Evolutionary conservation across 2,329 filamentous ascomycete genomes (phyloP), one percentile per base, ranked within the genome.

Genomic region (Claviceps monticola): DNA sequence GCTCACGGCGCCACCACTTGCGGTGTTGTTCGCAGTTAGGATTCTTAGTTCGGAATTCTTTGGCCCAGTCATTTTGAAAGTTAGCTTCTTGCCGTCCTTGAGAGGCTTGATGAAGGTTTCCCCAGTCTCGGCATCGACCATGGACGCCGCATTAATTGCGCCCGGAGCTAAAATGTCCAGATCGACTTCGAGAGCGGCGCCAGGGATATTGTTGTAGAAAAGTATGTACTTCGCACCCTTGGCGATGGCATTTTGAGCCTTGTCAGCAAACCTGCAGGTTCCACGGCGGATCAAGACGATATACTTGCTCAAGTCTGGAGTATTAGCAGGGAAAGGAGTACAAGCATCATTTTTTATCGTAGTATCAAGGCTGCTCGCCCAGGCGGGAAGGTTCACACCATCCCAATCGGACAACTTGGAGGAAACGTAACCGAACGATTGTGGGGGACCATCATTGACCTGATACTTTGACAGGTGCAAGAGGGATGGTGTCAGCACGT

Each of bases 221-320:
- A 84, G 64, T 51, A 84, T 64, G 56, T 82, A 81, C 59, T 75
- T 73, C 48, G 78, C 81, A 11, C 81, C 81, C 48, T 71, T 70
- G 6, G 68, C 71, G 2, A 67, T 73, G 4, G 75, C 75, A 53
- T 79, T 76, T 42, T 66, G 59, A 2, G 72, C 72, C 66, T 84
- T 83, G 13, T 70, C 58, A 2, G 68, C 66, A 53, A 81, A 82
- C 0, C 70, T 70, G 61, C 80, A 84, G 8, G 65, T 72, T 48
- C 80, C 80, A 23, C 79, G 74, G 46, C 76, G 76, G 41, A 84
- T 68, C 8, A 84, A 72, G 3, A 82, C 79, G 39, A 85, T 74
- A 48, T 75, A 68, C 23, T 68, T 68, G 45, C 74, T 74, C 16
- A 86, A 68, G 56, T 83, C 74, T 1, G 79, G 77, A 0, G 76